Percentiles rank a stretch among this genome's conserved stretches.
Conservation (phyloP, 2,329 filamentous ascomycete species). For the Monilinia aucupariae region DNA sequence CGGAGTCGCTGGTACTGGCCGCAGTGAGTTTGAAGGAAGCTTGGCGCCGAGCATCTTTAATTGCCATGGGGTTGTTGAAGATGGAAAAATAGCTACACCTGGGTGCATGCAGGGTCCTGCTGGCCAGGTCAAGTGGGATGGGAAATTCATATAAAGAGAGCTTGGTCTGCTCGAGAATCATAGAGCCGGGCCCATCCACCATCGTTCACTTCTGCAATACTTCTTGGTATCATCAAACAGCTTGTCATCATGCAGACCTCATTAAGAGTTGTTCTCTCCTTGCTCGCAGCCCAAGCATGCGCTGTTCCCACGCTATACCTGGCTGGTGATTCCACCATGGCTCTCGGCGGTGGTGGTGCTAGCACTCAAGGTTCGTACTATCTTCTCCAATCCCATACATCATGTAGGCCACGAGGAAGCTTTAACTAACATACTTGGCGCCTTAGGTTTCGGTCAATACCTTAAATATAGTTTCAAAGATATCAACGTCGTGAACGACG, state of each 20-base stretch:
- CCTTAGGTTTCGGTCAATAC: constrained; percentile 57
- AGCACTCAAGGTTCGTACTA: constrained; percentile 38
- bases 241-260: constrained; percentile 9
- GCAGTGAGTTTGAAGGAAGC: not conserved
- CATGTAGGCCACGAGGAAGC: no score
- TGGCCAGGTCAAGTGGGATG: no score
- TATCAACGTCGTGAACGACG: constrained; percentile 54
- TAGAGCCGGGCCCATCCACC: not conserved
- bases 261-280: not conserved
- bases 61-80: not conserved
- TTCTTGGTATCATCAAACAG: not conserved
- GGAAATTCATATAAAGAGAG: not conserved
- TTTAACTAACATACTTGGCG: not conserved
- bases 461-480: constrained; percentile 46
- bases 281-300: constrained; percentile 8
- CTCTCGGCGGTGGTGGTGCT: constrained; percentile 41
- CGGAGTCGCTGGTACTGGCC: not conserved
- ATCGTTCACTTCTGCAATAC: not conserved
- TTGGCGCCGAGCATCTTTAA: not conserved
- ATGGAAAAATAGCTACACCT: not conserved
- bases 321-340: constrained; percentile 60
- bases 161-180: not conserved
- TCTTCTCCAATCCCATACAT: constrained; percentile 8
- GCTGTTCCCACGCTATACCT: constrained; percentile 44
- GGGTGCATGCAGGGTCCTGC: not conserved